Percentiles rank a stretch among this genome's conserved stretches.
These are phyloP conservation scores for Eucalyptus dawsonii DNA, from an alignment of 345 rosid genomes.

Conservation along the genomic window DNA sequence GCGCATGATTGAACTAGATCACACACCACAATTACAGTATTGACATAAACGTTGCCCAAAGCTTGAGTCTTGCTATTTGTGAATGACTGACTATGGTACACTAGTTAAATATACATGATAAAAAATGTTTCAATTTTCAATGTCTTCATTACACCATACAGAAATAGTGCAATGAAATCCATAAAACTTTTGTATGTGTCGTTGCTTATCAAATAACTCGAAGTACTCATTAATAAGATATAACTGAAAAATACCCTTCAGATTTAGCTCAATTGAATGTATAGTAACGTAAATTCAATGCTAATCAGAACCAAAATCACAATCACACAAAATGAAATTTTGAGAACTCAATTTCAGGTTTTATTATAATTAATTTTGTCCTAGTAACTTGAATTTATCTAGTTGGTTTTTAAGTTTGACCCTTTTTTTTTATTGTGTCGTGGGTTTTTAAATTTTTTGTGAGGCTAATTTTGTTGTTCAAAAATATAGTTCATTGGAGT, in stretches of 20 bases:
- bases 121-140: not conserved
- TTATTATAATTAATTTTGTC: no score
- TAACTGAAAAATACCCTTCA: not conserved
- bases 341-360: not conserved
- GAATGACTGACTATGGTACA: not conserved
- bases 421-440: not conserved
- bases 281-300: no score
- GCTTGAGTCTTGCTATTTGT: not conserved
- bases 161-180: not conserved
- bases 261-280: not conserved
- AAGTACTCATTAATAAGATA: no score
- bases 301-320: not conserved
- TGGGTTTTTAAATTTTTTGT: not conserved
- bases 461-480: not conserved
- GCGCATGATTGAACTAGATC: not conserved
- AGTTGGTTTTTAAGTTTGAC: not conserved
- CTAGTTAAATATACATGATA: not conserved
- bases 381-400: not conserved
- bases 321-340: not conserved
- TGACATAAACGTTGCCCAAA: not conserved
- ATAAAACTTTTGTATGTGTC: no score
- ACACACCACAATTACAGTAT: not conserved
- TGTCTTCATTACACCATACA: not conserved
- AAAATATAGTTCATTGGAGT: not conserved
- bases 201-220: no score